Base-by-base conservation (phyloP, 2,329 filamentous ascomycete genomes). In the Clonostachys rhizophaga region DNA sequence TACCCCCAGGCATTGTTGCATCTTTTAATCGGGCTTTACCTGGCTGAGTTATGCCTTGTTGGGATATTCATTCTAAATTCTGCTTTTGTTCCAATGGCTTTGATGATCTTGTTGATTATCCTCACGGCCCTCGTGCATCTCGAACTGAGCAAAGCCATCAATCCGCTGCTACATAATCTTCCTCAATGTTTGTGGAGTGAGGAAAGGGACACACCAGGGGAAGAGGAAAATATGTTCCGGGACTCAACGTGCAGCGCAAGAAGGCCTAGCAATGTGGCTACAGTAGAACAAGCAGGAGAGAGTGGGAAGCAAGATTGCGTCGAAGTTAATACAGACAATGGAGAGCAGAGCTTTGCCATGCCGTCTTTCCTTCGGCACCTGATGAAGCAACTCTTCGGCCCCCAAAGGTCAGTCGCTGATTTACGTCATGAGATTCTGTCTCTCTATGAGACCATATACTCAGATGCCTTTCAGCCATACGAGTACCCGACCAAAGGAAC, bases 1-100 rank as follows among this genome's bases (percentile, higher is more conserved):
- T 96, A 96, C 60, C 86, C 89, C 1, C 86, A 85, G n/a, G 91
- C 88, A 2, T 72, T 96, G 45, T 85, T 95, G 63, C 91, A 96
- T 49, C 81, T 95, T 43, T 83, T 92, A 24, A 84, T 86, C 1
- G 91, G 92, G 20, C 73, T 95, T 44, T 96, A 97, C 63, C 75
- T 96, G 35, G 81, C 86, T 2, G 84, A 94, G 53, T 69, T 92
- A 33, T 94, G 89, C 64, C 74, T 96, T 60, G 86, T 96, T 54
- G 91, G 91, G 44, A 75, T 96, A 3, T 91, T 96, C 57, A 86
- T 79, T 44, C 81, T 92, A 44, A 83, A 79, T 5, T 69, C 75
- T 2, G 79, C 82, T 0, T 70, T 84, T 18, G 85, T 83, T 0
- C 88, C 89, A 0, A 64, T 92, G 58, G 70, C 91, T 30, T 68